Percentiles rank a stretch among this genome's conserved stretches.
Evolutionary conservation across 805 yeast species (phyloP).

Genomic region (Cyberlindnera mrakii): DNA sequence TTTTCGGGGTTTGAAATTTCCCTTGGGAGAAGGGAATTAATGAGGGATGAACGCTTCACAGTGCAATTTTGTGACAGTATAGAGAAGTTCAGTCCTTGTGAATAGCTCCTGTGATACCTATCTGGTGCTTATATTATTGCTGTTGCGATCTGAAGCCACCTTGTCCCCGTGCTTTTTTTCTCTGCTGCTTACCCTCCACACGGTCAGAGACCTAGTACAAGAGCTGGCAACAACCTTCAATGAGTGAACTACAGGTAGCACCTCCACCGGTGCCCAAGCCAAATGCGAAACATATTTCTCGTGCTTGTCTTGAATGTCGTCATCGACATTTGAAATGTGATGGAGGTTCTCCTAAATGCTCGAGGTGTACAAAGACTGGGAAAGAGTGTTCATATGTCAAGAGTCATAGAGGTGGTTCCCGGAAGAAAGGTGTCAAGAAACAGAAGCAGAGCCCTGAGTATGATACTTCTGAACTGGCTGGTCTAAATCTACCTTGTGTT

Average conservation of each 20-base stretch:
- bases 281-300: conserved; percentile 34
- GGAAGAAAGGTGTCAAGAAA: conserved; percentile 41
- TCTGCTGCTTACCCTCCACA: no score
- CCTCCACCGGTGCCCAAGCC: conserved; percentile 5
- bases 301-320: conserved; percentile 49
- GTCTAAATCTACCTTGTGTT: conserved; percentile 16
- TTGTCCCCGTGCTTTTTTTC: no score
- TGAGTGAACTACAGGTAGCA: neutral
- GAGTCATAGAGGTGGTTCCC: conserved; percentile 48
- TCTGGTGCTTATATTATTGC: no score
- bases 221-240: neutral
- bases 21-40: no score
- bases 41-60: no score
- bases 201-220: neutral
- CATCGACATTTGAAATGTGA: conserved; percentile 46
- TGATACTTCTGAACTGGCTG: conserved; percentile 1
- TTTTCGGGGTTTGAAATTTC: no score
- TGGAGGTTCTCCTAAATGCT: conserved; percentile 40
- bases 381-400: conserved; percentile 42
- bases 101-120: no score
- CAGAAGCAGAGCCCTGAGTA: conserved; percentile 1
- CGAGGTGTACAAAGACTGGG: conserved; percentile 30
- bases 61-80: no score
- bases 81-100: no score
- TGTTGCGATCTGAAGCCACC: no score